Percentiles rank a stretch among this genome's conserved stretches.
Evolutionary conservation across 2,329 filamentous ascomycete genomes (phyloP).

Genomic region (Aspergillus luchuensis): DNA sequence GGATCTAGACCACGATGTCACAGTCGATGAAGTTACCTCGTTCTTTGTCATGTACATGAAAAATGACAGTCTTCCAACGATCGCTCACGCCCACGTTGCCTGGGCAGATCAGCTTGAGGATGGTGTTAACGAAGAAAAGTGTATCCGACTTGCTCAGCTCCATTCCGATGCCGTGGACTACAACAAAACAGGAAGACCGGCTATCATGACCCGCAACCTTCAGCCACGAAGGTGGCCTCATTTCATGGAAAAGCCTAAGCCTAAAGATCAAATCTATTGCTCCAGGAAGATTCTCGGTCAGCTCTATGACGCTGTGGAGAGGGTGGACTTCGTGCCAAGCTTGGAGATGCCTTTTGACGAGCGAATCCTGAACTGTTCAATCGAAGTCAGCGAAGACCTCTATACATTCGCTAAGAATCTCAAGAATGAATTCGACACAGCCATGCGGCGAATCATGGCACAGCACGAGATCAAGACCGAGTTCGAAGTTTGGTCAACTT

Average conservation of each 20-base stretch:
- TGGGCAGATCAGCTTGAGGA: slow-evolving; percentile 65
- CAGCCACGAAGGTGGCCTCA: slow-evolving; percentile 73
- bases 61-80: slow-evolving; percentile 76
- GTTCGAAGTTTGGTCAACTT: slow-evolving; percentile 89
- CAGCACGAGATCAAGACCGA: slow-evolving; percentile 83
- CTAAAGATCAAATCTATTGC: slow-evolving; percentile 57
- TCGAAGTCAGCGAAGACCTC: slow-evolving; percentile 56
- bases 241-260: slow-evolving; percentile 73
- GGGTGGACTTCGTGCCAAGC: slow-evolving; percentile 70
- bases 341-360: slow-evolving; percentile 74
- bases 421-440: slow-evolving; percentile 76
- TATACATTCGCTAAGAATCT: slow-evolving; percentile 64
- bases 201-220: slow-evolving; percentile 64
- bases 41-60: slow-evolving; percentile 96
- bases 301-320: slow-evolving; percentile 76
- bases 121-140: slow-evolving; percentile 69
- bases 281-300: slow-evolving; percentile 75
- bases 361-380: slow-evolving; percentile 66
- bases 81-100: slow-evolving; percentile 80
- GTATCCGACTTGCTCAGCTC: slow-evolving; percentile 73
- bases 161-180: slow-evolving; percentile 95
- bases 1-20: slow-evolving; percentile 63
- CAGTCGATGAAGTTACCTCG: slow-evolving; percentile 70
- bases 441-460: slow-evolving; percentile 76
- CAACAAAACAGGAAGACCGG: slow-evolving; percentile 82